Conservation (phyloP, 768 basidiomycete species). For the Lactarius indigo region DNA sequence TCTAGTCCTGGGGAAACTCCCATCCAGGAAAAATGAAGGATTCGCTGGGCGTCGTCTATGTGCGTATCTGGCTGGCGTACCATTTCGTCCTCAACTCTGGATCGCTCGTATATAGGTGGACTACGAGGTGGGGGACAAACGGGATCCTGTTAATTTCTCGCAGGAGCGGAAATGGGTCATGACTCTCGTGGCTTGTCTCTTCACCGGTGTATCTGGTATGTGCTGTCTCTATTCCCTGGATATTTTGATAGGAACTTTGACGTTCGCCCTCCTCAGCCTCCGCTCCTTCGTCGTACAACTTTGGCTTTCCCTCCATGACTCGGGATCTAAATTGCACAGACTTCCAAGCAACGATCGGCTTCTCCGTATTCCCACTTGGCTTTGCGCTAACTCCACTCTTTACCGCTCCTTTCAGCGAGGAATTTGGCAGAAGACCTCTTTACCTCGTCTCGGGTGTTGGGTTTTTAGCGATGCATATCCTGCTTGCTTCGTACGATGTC, state of each 20-base stretch:
- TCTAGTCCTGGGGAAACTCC: no score
- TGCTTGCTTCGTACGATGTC: slow-evolving; percentile 38
- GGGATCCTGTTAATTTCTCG: slow-evolving; percentile 35
- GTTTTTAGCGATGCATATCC: slow-evolving; percentile 51
- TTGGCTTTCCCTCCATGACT: slow-evolving; percentile 58
- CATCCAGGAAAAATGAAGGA: background rate
- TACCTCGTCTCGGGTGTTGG: slow-evolving; percentile 50
- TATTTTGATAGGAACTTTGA: background rate
- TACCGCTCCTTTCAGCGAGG: slow-evolving; percentile 68
- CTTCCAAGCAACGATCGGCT: slow-evolving; percentile 33
- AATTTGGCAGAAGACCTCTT: slow-evolving; percentile 61
- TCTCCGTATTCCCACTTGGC: slow-evolving; percentile 54
- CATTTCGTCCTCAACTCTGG: no score
- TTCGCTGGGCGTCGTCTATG: background rate
- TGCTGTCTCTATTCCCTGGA: background rate
- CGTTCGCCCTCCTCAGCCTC: slow-evolving; percentile 43
- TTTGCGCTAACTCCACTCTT: slow-evolving; percentile 63
- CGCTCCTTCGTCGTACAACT: slow-evolving; percentile 47
- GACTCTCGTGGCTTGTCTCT: slow-evolving; percentile 44
- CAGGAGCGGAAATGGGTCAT: slow-evolving; percentile 37
- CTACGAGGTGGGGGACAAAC: slow-evolving; percentile 33
- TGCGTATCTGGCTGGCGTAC: background rate
- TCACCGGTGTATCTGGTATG: slow-evolving; percentile 48
- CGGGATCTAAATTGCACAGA: slow-evolving; percentile 35
- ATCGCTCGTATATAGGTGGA: slow-evolving; percentile 31